These are phyloP conservation scores for Hypoxylon sp. DNA, from an alignment of 2,329 filamentous ascomycete genomes.

Conservation along the genomic window DNA sequence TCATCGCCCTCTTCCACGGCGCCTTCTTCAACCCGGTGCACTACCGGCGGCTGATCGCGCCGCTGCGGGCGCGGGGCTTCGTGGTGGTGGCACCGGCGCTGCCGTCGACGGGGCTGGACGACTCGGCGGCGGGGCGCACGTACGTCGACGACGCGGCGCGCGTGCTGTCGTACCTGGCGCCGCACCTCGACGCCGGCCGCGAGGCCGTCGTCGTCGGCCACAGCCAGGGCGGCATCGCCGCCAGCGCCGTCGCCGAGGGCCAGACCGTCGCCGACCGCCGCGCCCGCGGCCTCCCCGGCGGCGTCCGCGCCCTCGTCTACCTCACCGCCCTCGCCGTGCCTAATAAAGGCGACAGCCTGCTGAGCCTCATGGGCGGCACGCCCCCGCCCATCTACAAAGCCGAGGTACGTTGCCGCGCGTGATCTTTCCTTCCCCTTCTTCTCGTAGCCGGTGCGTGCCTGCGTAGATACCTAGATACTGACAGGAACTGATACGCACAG, in stretches of 20 bases:
- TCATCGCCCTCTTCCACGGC: conserved; percentile 38
- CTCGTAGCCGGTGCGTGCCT: neutral
- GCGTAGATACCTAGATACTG: neutral
- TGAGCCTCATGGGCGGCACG: conserved; percentile 26
- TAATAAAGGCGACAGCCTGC: conserved; percentile 26
- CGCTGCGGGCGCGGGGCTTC: conserved; percentile 33
- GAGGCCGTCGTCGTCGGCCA: conserved; percentile 40
- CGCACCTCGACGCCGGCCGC: conserved; percentile 35
- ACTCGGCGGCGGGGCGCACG: conserved; percentile 37
- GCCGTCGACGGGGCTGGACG: conserved; percentile 33
- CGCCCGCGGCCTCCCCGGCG: conserved; percentile 38
- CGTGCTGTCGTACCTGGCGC: conserved; percentile 30
- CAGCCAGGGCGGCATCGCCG: conserved; percentile 45
- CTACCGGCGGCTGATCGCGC: conserved; percentile 35
- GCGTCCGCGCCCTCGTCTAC: conserved; percentile 43
- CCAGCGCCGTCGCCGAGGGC: conserved; percentile 39
- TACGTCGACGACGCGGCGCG: conserved; percentile 38
- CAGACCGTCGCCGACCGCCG: conserved; percentile 40
- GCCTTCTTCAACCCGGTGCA: conserved; percentile 35
- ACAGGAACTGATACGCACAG: conserved; percentile 1
- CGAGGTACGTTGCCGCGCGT: conserved; percentile 24
- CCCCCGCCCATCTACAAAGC: conserved; percentile 23
- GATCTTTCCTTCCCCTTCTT: neutral
- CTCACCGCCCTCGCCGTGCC: conserved; percentile 42
- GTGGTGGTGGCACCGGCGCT: conserved; percentile 24